Evolutionary conservation across 2,329 filamentous ascomycete genomes (phyloP).

Genomic region (Xylariaceae sp.): DNA sequence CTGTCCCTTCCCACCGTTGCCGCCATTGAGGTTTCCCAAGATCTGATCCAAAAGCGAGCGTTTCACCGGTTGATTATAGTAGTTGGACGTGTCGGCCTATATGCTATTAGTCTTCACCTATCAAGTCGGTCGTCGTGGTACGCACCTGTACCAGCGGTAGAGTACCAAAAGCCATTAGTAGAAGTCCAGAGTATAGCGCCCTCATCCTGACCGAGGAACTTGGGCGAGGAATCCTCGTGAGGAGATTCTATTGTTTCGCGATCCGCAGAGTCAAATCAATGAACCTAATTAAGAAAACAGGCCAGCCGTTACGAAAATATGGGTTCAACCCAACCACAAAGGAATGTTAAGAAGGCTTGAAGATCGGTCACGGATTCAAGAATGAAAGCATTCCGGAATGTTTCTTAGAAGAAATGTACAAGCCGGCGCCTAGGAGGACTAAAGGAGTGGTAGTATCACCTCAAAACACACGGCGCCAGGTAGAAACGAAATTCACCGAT

Average conservation of each 20-base stretch:
- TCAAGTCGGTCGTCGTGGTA: neutral
- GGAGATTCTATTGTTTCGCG: neutral
- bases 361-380: conserved; percentile 14
- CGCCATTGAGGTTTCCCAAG: conserved; percentile 8
- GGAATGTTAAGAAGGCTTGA: neutral
- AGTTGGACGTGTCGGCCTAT: conserved; percentile 16
- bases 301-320: conserved; percentile 23
- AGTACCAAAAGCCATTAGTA: conserved; percentile 15
- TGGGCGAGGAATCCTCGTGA: conserved; percentile 7
- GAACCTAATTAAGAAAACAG: conserved; percentile 13
- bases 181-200: conserved; percentile 11
- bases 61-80: conserved; percentile 18
- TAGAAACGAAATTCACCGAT: conserved; percentile 14
- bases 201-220: conserved; percentile 20
- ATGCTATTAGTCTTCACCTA: neutral
- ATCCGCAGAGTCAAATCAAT: neutral
- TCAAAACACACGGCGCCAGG: conserved; percentile 13
- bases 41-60: conserved; percentile 17
- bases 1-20: neutral
- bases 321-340: conserved; percentile 21
- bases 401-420: conserved; percentile 8
- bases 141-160: conserved; percentile 24
- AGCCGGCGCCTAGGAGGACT: neutral
- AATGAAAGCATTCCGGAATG: conserved; percentile 27
- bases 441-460: conserved; percentile 26